These are phyloP conservation scores for Erucastrum elatum DNA, from an alignment of 345 rosid species.

Conservation along the genomic window DNA sequence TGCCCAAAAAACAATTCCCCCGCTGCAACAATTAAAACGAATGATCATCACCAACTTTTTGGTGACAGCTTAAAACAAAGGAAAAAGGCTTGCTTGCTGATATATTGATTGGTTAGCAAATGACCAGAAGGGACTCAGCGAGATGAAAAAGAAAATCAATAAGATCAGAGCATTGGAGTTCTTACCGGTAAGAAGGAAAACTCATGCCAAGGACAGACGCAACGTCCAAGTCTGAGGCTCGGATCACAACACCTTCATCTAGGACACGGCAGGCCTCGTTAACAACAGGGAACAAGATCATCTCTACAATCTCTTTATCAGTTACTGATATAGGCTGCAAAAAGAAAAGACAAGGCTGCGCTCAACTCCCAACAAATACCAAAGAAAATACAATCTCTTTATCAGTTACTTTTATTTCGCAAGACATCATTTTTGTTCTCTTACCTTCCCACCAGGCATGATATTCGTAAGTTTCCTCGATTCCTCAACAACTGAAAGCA, in stretches of 20 bases:
- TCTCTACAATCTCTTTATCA: conserved; percentile 84
- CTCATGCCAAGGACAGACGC: conserved; percentile 98
- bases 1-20: conserved; percentile 93
- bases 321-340: conserved; percentile 72
- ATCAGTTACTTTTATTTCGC: background rate
- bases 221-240: conserved; percentile 86
- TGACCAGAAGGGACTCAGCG: background rate
- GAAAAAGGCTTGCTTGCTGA: background rate
- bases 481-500: conserved; percentile 70
- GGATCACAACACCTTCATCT: conserved; percentile 80
- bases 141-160: background rate
- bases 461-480: conserved; percentile 63
- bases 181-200: conserved; percentile 76
- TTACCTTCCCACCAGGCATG: conserved; percentile 93
- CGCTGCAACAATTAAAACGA: conserved; percentile 49
- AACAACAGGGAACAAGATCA: conserved; percentile 87
- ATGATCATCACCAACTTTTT: background rate
- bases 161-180: background rate
- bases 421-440: background rate
- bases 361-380: background rate
- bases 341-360: background rate
- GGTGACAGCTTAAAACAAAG: background rate
- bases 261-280: conserved; percentile 90
- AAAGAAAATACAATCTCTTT: no score
- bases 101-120: background rate